Conservation (phyloP, 345 rosid genomes). For the Abelmoschus esculentus region DNA sequence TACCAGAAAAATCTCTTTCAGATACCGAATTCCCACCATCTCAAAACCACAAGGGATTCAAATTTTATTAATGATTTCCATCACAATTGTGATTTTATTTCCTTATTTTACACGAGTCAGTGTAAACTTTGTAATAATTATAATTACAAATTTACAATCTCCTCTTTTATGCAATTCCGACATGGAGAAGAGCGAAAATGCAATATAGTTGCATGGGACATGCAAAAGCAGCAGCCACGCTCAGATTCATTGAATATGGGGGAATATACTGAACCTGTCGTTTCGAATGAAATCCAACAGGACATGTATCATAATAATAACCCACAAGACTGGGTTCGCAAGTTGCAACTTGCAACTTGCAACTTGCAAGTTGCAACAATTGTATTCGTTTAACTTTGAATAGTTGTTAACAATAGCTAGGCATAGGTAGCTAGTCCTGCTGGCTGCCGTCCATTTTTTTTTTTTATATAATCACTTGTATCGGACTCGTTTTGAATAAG, state of each 20-base stretch:
- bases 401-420: too few species aligned
- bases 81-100: neutral
- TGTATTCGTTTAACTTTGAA: neutral
- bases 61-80: neutral
- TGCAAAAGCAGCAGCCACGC: neutral
- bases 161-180: neutral
- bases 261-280: constrained; percentile 1
- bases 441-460: too few species aligned
- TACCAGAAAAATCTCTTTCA: constrained; percentile 29
- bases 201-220: constrained; percentile 8
- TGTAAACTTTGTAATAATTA: too few species aligned
- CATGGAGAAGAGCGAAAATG: neutral
- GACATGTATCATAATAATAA: constrained; percentile 23
- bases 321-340: neutral
- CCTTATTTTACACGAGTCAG: too few species aligned
- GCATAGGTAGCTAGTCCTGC: too few species aligned
- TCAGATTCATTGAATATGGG: neutral
- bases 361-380: neutral
- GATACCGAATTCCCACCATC: neutral
- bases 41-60: too few species aligned
- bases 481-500: too few species aligned
- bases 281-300: constrained; percentile 5
- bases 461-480: too few species aligned
- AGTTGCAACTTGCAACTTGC: neutral
- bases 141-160: too few species aligned